These are phyloP conservation scores for Begonia peltatifolia DNA, from an alignment of 306 rosid genomes.

Conservation along the genomic window DNA sequence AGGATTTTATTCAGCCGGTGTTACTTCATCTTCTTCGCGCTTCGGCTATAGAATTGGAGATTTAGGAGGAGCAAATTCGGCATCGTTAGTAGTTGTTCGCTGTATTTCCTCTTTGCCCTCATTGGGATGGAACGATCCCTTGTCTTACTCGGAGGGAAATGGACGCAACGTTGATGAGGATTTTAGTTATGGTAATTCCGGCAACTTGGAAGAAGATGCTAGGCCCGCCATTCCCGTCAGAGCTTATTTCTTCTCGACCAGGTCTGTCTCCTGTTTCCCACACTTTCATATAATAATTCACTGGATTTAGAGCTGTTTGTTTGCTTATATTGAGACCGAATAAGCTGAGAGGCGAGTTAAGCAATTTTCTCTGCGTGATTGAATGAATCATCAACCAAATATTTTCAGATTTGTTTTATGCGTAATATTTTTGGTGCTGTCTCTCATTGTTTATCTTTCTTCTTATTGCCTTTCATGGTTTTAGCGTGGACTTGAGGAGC, in stretches of 20 bases:
- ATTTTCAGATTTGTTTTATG: background rate
- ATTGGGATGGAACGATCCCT: slow-evolving; percentile 61
- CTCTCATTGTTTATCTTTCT: background rate
- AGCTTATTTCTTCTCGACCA: slow-evolving; percentile 81
- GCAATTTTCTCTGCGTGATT: background rate
- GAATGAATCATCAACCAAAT: background rate
- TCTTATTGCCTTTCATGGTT: slow-evolving; percentile 4
- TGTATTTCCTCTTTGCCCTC: slow-evolving; percentile 36
- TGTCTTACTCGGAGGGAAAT: slow-evolving; percentile 42
- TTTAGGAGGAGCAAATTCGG: slow-evolving; percentile 5
- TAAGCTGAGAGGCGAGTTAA: background rate
- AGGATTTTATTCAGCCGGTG: slow-evolving; percentile 6
- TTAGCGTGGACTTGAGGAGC: slow-evolving; percentile 84
- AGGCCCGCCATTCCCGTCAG: slow-evolving; percentile 62
- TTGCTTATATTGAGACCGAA: too few species aligned
- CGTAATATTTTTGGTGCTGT: background rate
- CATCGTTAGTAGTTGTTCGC: slow-evolving; percentile 16
- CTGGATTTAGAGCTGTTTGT: background rate
- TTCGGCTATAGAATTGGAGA: slow-evolving; percentile 6
- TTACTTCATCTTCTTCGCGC: background rate
- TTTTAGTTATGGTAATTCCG: slow-evolving; percentile 22
- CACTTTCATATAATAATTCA: background rate
- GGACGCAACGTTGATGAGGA: slow-evolving; percentile 23
- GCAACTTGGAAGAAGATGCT: slow-evolving; percentile 27
- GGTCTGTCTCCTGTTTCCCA: slow-evolving; percentile 20